Evolutionary conservation across 257 asterid genomes (phyloP).

Genomic region (Solanum appendiculatum): DNA sequence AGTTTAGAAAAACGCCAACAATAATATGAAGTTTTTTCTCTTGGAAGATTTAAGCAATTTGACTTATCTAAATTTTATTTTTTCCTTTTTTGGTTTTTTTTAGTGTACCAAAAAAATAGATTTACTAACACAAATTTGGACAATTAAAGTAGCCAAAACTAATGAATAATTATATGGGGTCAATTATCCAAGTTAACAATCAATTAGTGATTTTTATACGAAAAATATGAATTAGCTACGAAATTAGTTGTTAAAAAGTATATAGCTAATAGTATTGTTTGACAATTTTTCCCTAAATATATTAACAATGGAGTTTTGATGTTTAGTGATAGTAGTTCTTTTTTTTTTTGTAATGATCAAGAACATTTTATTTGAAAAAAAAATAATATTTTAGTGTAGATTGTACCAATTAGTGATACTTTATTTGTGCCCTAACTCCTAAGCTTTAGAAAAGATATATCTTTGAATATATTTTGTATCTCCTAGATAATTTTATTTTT

Average conservation of each 20-base stretch:
- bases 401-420: not conserved
- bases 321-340: not conserved
- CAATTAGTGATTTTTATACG: not conserved
- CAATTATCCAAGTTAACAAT: not conserved
- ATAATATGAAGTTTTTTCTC: not conserved
- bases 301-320: too few relatives aligned
- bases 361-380: not conserved
- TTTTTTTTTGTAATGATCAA: not conserved
- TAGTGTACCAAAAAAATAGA: not conserved
- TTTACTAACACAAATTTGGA: not conserved
- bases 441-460: not conserved
- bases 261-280: not conserved
- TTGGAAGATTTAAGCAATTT: not conserved
- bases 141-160: not conserved
- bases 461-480: not conserved
- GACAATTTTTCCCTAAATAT: too few relatives aligned
- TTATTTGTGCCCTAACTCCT: not conserved
- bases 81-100: not conserved
- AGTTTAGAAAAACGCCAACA: not conserved
- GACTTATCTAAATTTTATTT: not conserved
- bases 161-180: not conserved
- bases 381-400: too few relatives aligned
- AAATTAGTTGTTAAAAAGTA: not conserved
- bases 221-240: not conserved
- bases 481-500: too few relatives aligned